phyloP scores from a whole-genome alignment of 1,139 yeast genomes.

The Taphrina betulina region DNA sequence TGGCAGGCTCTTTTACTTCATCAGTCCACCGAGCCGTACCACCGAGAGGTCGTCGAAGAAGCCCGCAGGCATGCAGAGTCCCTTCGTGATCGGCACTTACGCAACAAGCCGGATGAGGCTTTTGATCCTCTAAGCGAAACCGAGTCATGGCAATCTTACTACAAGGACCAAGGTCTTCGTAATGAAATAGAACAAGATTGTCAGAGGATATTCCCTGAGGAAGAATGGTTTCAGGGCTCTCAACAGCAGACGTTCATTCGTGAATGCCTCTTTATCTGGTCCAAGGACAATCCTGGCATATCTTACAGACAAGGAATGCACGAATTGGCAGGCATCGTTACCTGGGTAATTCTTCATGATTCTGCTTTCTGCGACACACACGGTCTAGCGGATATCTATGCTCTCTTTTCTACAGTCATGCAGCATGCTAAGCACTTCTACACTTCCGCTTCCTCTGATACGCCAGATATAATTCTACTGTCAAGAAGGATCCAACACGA shows the following conservation, averaged over 20 bases:
- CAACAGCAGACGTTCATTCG: slow-evolving; percentile 46
- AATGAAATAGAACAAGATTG: slow-evolving; percentile 49
- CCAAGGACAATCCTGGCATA: slow-evolving; percentile 51
- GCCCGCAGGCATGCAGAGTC: background rate
- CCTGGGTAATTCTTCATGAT: slow-evolving; percentile 40
- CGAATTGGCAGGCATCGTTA: slow-evolving; percentile 56
- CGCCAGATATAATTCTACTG: background rate
- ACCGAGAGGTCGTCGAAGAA: background rate
- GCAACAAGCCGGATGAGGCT: background rate
- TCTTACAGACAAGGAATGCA: slow-evolving; percentile 67
- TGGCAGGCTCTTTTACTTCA: slow-evolving; percentile 26
- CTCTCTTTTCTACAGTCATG: slow-evolving; percentile 44
- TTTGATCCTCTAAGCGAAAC: slow-evolving; percentile 23
- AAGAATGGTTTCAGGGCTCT: slow-evolving; percentile 48
- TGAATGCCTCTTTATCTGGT: slow-evolving; percentile 54
- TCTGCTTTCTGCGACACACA: slow-evolving; percentile 42
- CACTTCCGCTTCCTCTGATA: slow-evolving; percentile 41
- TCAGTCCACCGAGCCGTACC: background rate
- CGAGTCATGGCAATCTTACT: slow-evolving; percentile 36
- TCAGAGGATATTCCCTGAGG: slow-evolving; percentile 62
- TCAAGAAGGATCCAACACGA: slow-evolving; percentile 44
- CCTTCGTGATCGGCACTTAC: background rate
- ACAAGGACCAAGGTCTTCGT: slow-evolving; percentile 40
- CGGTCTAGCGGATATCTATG: too few relatives aligned
- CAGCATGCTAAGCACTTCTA: slow-evolving; percentile 43